phyloP scores from a whole-genome alignment of 208 protist species.

The Crithidia acanthocephali region DNA sequence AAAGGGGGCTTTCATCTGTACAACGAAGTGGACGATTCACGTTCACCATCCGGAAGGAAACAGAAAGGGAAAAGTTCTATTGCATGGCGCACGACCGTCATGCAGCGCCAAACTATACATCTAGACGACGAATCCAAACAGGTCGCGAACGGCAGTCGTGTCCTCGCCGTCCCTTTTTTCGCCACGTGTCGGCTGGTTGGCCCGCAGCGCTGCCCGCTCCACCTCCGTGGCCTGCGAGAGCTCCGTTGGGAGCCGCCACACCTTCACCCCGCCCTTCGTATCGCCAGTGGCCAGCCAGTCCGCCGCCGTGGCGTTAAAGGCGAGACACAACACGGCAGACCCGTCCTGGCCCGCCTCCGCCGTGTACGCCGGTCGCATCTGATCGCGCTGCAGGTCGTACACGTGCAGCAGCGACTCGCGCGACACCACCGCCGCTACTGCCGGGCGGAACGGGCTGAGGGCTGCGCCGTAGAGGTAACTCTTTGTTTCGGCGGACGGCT shows the following conservation, averaged over 20 bases:
- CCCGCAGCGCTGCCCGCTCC: conserved; percentile 76
- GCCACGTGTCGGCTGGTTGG: conserved; percentile 30
- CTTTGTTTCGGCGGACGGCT: conserved; percentile 82
- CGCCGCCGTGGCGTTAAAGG: conserved; percentile 63
- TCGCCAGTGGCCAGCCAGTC: conserved; percentile 88
- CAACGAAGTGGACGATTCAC: neutral
- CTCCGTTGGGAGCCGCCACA: conserved; percentile 79
- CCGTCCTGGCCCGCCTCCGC: conserved; percentile 70
- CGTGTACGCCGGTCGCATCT: conserved; percentile 62
- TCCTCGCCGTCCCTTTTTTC: conserved; percentile 18
- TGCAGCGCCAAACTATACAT: conserved; percentile 15
- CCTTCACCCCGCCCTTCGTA: conserved; percentile 53
- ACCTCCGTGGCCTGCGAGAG: conserved; percentile 75
- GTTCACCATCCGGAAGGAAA: neutral
- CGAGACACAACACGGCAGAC: conserved; percentile 58
- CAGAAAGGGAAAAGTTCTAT: neutral
- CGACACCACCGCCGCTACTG: conserved; percentile 81
- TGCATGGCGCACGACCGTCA: neutral
- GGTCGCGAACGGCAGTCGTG: conserved; percentile 37
- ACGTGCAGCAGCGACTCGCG: conserved; percentile 80
- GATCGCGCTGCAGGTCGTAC: conserved; percentile 83
- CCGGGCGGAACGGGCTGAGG: conserved; percentile 88
- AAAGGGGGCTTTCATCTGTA: neutral
- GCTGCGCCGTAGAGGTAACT: conserved; percentile 83
- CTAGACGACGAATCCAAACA: conserved; percentile 73